Base-by-base conservation (phyloP, 768 basidiomycete species). In the Tulasnella sp. region DNA sequence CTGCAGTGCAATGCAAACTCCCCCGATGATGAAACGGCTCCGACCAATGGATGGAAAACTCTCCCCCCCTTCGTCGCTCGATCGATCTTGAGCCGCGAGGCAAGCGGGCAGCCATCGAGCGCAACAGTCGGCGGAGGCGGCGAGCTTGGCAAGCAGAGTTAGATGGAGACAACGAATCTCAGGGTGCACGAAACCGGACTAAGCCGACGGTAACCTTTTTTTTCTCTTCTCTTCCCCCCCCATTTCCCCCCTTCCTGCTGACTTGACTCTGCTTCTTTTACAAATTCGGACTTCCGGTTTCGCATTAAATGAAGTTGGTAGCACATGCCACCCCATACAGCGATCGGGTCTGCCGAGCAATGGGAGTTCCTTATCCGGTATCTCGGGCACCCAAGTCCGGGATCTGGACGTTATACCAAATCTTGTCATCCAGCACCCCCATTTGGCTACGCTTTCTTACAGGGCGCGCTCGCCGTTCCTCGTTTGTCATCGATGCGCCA, bases 331-430 rank as follows among this genome's bases (percentile, higher is more conserved):
- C 16, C 10, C 16, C n/a, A n/a, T n/a, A n/a, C n/a, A n/a, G n/a
- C n/a, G n/a, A n/a, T n/a, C n/a, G n/a, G n/a, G n/a, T n/a, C n/a
- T n/a, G n/a, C n/a, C n/a, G n/a, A n/a, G n/a, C n/a, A 13, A 13
- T 20, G 46, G 18, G 46, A 61, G 57, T 61, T 61, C 57, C 57
- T 61, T 61, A 61, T 61, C 61, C 61, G 61, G 61, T 67, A 67
- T 67, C 61, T 67, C 61, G 61, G 61, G 61, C 20, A 3, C 26
- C n/a, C 61, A 32, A 1, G 26, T 67, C 61, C 61, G 61, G 61
- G 61, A 67, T 67, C 23, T 57, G 15, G 55, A 57, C 55, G 16
- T n/a, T 29, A 57, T 67, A 29, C 29, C 61, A 67, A 67, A 40
- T 32, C 26, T 67, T 11, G 26, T 67, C 1, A 1, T 29, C 55